Percentiles rank a stretch among this genome's conserved stretches.
phyloP scores from a whole-genome alignment of 1,284 basidiomycete species.

The Ustilago loliicola region DNA sequence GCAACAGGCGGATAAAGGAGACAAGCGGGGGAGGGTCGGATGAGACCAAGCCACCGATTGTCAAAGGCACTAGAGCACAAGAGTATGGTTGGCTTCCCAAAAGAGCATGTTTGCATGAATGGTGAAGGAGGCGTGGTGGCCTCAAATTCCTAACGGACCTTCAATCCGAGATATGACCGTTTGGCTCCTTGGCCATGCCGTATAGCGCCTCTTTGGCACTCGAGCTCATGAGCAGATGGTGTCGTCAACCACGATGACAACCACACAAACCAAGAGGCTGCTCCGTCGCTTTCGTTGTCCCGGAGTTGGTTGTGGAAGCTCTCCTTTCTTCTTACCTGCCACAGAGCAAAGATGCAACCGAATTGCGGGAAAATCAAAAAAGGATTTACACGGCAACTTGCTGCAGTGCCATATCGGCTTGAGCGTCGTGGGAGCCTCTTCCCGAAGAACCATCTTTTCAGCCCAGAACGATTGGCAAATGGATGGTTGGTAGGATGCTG shows the following conservation, averaged over 20 bases:
- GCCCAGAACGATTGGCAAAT: neutral
- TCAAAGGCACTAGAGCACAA: constrained; percentile 9
- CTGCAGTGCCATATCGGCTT: neutral
- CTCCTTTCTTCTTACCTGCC: neutral
- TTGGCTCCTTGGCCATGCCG: neutral
- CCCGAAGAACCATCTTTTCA: neutral
- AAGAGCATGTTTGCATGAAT: constrained; percentile 27
- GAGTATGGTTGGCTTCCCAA: neutral
- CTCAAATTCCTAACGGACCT: constrained; percentile 20
- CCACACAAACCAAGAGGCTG: neutral
- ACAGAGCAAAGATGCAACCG: neutral
- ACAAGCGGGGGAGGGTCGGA: constrained; percentile 6
- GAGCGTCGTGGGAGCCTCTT: neutral
- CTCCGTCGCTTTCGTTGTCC: neutral
- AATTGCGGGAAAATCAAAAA: neutral
- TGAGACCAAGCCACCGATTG: neutral
- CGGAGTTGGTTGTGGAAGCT: neutral
- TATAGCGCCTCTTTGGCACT: neutral
- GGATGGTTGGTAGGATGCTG: neutral
- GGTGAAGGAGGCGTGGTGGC: constrained; percentile 18
- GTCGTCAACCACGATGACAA: neutral
- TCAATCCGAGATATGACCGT: constrained; percentile 27
- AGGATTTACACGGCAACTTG: neutral
- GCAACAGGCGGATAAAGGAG: neutral
- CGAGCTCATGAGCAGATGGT: neutral